phyloP scores from a whole-genome alignment of 345 rosid species.

The Populus euphratica region DNA sequence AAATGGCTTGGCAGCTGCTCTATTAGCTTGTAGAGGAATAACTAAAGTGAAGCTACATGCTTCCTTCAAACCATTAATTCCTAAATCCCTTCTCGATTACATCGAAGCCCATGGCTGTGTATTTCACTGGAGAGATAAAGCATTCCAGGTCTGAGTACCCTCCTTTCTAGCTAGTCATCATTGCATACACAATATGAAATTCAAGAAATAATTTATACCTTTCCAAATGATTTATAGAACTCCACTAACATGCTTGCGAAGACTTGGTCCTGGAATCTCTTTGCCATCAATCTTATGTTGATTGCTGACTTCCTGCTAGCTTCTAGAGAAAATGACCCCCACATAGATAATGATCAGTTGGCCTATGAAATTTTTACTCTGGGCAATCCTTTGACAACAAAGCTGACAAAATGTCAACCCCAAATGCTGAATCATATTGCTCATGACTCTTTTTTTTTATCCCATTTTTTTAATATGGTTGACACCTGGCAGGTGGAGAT shows the following conservation, averaged over 20 bases:
- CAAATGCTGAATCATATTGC: neutral
- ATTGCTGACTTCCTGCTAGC: neutral
- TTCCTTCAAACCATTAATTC: slow-evolving; percentile 39
- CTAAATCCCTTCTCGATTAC: slow-evolving; percentile 39
- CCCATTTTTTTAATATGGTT: neutral
- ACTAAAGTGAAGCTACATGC: slow-evolving; percentile 63
- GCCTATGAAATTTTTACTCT: neutral
- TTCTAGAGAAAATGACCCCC: neutral
- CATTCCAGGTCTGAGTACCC: slow-evolving; percentile 39
- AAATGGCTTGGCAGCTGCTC: slow-evolving; percentile 51
- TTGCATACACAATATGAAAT: neutral
- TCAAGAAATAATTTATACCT: neutral
- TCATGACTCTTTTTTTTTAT: neutral
- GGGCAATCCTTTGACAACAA: neutral
- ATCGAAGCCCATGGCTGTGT: slow-evolving; percentile 54
- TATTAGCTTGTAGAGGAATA: slow-evolving; percentile 57
- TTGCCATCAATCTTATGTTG: neutral
- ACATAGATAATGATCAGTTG: neutral
- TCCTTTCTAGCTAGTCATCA: neutral
- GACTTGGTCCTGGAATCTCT: neutral
- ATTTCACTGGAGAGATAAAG: slow-evolving; percentile 65
- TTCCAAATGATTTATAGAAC: neutral
- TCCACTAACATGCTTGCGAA: neutral
- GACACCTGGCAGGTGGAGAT: neutral
- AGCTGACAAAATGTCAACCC: neutral